phyloP scores from a whole-genome alignment of 306 rosid genomes.

The Vigna trinervia region DNA sequence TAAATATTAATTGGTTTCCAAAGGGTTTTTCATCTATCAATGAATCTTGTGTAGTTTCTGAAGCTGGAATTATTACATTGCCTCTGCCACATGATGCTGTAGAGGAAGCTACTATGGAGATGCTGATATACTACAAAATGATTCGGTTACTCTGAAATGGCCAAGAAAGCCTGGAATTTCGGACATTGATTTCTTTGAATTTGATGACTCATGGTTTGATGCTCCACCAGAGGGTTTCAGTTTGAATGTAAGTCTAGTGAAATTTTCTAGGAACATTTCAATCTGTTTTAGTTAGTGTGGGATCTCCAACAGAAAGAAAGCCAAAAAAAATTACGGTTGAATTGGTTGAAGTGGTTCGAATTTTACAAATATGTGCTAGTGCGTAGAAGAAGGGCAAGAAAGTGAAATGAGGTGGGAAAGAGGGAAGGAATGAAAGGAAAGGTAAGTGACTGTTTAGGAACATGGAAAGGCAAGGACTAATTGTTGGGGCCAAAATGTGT shows the following conservation, averaged over 20 bases:
- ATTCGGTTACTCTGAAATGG: conserved; percentile 64
- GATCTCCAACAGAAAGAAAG: no score
- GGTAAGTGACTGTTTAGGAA: conserved; percentile 52
- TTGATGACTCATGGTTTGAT: conserved; percentile 84
- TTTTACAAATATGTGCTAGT: no score
- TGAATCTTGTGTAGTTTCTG: conserved; percentile 62
- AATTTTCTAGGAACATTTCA: background rate
- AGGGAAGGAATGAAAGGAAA: conserved; percentile 56
- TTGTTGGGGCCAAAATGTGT: conserved; percentile 27
- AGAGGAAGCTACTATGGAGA: conserved; percentile 51
- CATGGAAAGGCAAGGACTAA: conserved; percentile 46
- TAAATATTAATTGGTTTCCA: conserved; percentile 37
- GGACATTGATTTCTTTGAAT: conserved; percentile 61
- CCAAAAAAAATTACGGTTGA: no score
- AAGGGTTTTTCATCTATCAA: conserved; percentile 6
- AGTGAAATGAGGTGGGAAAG: conserved; percentile 36
- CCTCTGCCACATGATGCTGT: conserved; percentile 55
- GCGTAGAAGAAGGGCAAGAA: conserved; percentile 44
- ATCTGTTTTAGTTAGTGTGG: conserved; percentile 4
- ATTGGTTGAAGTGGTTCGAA: no score
- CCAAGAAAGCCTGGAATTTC: conserved; percentile 66
- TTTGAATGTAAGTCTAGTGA: conserved; percentile 61
- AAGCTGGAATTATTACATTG: conserved; percentile 78
- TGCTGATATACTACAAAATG: conserved; percentile 56
- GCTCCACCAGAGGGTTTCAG: conserved; percentile 85